Base-by-base conservation (phyloP, 768 basidiomycete genomes). In the Psilocybe subaeruginosa region DNA sequence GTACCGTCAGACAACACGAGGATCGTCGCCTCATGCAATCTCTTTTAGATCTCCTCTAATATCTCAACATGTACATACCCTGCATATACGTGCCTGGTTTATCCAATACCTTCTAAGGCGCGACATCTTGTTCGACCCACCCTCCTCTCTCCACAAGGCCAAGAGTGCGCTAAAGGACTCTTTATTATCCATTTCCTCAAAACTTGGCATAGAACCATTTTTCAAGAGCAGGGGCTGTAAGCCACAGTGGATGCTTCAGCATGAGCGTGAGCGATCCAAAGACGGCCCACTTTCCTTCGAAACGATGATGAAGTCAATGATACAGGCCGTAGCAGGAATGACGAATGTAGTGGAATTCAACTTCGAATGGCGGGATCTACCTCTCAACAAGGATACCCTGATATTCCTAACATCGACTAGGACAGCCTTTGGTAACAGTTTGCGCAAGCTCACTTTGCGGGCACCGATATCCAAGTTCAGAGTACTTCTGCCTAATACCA, bases 41-140 rank as follows among this genome's bases (percentile, higher is more conserved):
- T 23, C 23, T 23, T 23, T 23, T 2, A 78, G 77, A 61, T 69
- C 69, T 14, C 76, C 75, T 37, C 53, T 70, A 3, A 70, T 77
- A 33, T 76, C 76, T 0, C 30, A 50, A 19, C 71, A 72, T 41
- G 78, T 79, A 16, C 66, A 71, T 19, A 69, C 70, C 17, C 67
- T 79, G 12, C 68, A 71, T 41, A 70, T 80, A 19, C 73, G 76
- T 2, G 76, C 76, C 9, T 79, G 79, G 77, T 79, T 79, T 61
- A 69, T 80, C 50, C 72, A 77, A 27, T 72, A 72, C 58, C 71
- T 78, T 27, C 60, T 72, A 12, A 66, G 68, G 47, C 60, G 70
- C 35, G 67, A 72, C 45, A 50, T 54, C 3, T 52, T 68, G n/a
- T 56, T 65, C 35, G 23, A 58, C 39, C 59, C 58, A 9, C 47